Base-by-base conservation (phyloP, 23 red algal genomes). In the Pyropia yezoensis region DNA sequence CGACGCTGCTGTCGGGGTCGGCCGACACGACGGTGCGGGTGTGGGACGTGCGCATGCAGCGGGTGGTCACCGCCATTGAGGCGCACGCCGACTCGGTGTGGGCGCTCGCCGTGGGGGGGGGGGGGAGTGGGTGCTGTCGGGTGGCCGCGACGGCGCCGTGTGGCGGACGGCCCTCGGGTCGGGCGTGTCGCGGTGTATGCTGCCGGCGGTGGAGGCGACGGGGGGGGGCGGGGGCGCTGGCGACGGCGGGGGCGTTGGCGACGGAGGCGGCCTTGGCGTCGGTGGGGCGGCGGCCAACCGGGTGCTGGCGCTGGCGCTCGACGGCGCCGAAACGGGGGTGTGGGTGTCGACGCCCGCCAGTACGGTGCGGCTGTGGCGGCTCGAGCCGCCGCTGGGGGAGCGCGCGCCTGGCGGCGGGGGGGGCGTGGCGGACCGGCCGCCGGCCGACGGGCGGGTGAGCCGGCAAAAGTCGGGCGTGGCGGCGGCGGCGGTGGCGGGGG, bases 11-110 rank as follows among this genome's bases (percentile, higher is more conserved):
- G 9, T 89, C 82, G 17, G 92, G 83, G 14, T 74, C 75, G 14
- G 83, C 77, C 47, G 92, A 96, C 54, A 65, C 63, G 14, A 82
- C 71, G 19, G 83, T 90, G n/a, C 77, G 79, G 27, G 56, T 96
- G 13, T 96, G 92, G 92, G 92, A 96, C 54, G 49, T 96, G 54
- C 84, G 92, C 7, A 73, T 86, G 63, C 75, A 90, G 56, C 78
- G 85, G 16, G 85, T 80, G 52, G 51, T 89, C n/a, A 33, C 68
- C 15, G 71, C 79, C 1, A 86, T 71, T 57, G 82, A 89, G 28
- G 78, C 76, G 1, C 54, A 76, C 16, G 51, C 75, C 11, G 78
- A 76, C 32, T 61, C 66, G 20, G 83, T 96, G 12, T 96, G 92
- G 92, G 74, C 92, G 14, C 34, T 96, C 18, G 80, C 75, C 3